phyloP scores from a whole-genome alignment of 2,329 filamentous ascomycete genomes.

The Beauveria australis region DNA sequence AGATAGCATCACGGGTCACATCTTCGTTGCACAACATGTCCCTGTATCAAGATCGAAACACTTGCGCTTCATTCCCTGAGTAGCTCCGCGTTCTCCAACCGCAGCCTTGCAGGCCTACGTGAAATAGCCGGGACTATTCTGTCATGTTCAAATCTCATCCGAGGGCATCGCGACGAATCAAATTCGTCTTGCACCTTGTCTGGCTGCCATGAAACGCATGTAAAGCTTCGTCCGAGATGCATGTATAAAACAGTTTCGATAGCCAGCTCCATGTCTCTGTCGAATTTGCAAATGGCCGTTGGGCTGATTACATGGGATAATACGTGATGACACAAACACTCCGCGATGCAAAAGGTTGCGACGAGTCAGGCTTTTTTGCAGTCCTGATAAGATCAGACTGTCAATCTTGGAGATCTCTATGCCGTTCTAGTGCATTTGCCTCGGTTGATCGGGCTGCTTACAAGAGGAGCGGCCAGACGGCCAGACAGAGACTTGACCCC shows the following conservation, averaged over 20 bases:
- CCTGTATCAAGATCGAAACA: neutral
- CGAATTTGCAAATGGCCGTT: neutral
- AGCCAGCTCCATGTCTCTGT: neutral
- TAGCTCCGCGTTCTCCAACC: too few relatives aligned
- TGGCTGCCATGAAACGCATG: neutral
- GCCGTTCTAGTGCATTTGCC: neutral
- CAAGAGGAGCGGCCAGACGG: neutral
- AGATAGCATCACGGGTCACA: neutral
- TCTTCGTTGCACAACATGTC: neutral
- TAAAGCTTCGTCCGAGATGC: neutral
- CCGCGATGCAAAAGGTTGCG: neutral
- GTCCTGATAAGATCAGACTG: too few relatives aligned
- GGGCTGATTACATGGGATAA: neutral
- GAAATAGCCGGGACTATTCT: too few relatives aligned
- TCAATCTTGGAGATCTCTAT: neutral
- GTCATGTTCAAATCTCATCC: neutral
- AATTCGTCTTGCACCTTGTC: neutral
- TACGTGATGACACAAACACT: neutral
- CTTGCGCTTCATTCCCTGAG: too few relatives aligned
- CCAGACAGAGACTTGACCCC: neutral
- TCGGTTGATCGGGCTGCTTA: neutral
- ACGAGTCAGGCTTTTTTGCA: too few relatives aligned
- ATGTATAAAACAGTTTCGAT: neutral
- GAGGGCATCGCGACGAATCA: neutral
- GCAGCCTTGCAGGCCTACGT: too few relatives aligned